These are phyloP conservation scores for Skeletonema grethae DNA, from an alignment of 108 stramenopile species.

Conservation along the genomic window DNA sequence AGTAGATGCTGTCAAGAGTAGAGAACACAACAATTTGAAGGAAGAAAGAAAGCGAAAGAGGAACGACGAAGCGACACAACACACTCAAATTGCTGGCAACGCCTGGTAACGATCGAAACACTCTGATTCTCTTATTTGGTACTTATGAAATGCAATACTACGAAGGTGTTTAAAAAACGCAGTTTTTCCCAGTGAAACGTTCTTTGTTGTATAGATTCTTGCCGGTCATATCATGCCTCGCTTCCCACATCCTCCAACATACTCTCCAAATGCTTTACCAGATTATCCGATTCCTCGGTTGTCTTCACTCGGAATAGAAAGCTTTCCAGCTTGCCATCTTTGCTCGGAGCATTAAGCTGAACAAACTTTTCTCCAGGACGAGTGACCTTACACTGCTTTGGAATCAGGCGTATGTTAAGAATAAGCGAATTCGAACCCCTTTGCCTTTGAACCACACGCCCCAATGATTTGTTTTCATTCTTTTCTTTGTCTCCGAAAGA, in stretches of 20 bases:
- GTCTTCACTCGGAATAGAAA: slow-evolving; percentile 43
- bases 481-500: slow-evolving; percentile 2
- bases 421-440: slow-evolving; percentile 67
- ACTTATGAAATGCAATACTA: background rate
- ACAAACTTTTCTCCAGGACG: slow-evolving; percentile 47
- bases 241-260: slow-evolving; percentile 20
- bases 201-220: background rate
- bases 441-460: slow-evolving; percentile 75
- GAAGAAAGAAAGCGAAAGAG: slow-evolving; percentile 15
- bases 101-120: slow-evolving; percentile 21
- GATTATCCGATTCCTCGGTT: slow-evolving; percentile 30
- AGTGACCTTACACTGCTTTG: slow-evolving; percentile 38
- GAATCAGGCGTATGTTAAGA: slow-evolving; percentile 58
- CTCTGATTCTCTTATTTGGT: background rate
- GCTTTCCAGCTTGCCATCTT: slow-evolving; percentile 23
- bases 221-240: background rate
- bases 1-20: background rate
- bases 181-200: background rate
- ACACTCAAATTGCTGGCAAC: slow-evolving; percentile 20
- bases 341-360: slow-evolving; percentile 36
- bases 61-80: background rate
- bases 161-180: background rate
- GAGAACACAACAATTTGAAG: background rate
- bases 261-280: slow-evolving; percentile 24
- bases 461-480: slow-evolving; percentile 5